phyloP scores from a whole-genome alignment of 306 rosid genomes.

The Carpinus viminea region DNA sequence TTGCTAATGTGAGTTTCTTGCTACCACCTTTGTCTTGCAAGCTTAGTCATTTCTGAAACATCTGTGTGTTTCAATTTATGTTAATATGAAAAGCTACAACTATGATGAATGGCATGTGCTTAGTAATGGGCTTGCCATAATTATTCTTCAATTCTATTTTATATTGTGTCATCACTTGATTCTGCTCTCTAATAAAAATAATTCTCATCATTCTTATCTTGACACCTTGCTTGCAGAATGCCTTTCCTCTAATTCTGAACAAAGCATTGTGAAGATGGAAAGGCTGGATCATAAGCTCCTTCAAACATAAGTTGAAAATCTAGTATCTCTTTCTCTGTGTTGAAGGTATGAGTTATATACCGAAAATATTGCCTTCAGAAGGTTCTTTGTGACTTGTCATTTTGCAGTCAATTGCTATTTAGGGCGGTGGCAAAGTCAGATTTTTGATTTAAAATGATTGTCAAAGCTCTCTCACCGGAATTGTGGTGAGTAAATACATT shows the following conservation, averaged over 20 bases:
- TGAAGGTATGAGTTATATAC: slow-evolving; percentile 18
- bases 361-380: slow-evolving; percentile 2
- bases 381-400: slow-evolving; percentile 20
- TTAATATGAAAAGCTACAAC: slow-evolving; percentile 6
- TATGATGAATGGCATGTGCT: neutral
- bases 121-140: too few relatives aligned
- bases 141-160: too few relatives aligned
- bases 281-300: slow-evolving; percentile 21
- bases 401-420: neutral
- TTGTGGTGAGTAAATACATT: slow-evolving; percentile 29
- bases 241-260: neutral
- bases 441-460: neutral
- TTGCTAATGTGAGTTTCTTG: slow-evolving; percentile 23
- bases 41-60: neutral
- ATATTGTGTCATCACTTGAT: neutral
- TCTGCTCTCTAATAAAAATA: neutral
- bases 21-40: neutral
- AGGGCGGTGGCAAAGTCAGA: too few relatives aligned
- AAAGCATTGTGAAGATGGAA: slow-evolving; percentile 1
- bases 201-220: neutral
- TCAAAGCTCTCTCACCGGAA: slow-evolving; percentile 3
- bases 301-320: slow-evolving; percentile 13
- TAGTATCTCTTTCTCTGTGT: slow-evolving; percentile 1
- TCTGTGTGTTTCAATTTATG: neutral
- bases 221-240: slow-evolving; percentile 13